These are phyloP conservation scores for Stemphylium lycopersici DNA, from an alignment of 2,329 filamentous ascomycete species.

Conservation along the genomic window DNA sequence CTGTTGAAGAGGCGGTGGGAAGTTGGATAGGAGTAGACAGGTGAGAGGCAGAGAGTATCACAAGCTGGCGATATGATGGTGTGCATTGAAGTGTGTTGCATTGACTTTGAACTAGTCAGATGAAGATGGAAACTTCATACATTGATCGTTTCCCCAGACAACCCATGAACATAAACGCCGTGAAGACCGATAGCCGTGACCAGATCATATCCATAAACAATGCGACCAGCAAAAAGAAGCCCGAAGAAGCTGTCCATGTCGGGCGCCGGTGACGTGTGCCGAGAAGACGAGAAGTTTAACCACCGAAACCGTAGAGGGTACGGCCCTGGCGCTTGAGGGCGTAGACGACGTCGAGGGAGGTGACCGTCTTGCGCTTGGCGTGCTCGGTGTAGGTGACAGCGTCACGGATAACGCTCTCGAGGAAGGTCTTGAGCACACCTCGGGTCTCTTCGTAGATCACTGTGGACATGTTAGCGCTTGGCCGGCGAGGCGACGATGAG, in stretches of 20 bases:
- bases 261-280: conserved; percentile 18
- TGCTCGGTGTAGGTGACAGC: conserved; percentile 81
- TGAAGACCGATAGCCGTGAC: conserved; percentile 38
- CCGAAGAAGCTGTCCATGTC: conserved; percentile 13
- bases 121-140: conserved; percentile 27
- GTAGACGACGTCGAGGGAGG: conserved; percentile 69
- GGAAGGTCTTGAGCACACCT: conserved; percentile 78
- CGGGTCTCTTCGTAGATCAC: conserved; percentile 83
- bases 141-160: conserved; percentile 34
- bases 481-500: background rate
- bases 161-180: conserved; percentile 41
- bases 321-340: conserved; percentile 70
- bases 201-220: conserved; percentile 36
- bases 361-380: conserved; percentile 82
- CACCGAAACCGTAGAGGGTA: conserved; percentile 86
- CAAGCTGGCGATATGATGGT: conserved; percentile 1
- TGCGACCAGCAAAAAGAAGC: conserved; percentile 23
- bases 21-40: conserved; percentile 21
- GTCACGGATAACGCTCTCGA: conserved; percentile 77
- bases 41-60: background rate
- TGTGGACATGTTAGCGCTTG: conserved; percentile 41
- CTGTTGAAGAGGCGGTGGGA: conserved; percentile 32
- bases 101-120: conserved; percentile 35
- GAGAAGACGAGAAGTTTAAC: conserved; percentile 61
- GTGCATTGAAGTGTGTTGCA: conserved; percentile 24